phyloP scores from a whole-genome alignment of 352 stramenopile genomes.

The Thalassiosira exigua region DNA sequence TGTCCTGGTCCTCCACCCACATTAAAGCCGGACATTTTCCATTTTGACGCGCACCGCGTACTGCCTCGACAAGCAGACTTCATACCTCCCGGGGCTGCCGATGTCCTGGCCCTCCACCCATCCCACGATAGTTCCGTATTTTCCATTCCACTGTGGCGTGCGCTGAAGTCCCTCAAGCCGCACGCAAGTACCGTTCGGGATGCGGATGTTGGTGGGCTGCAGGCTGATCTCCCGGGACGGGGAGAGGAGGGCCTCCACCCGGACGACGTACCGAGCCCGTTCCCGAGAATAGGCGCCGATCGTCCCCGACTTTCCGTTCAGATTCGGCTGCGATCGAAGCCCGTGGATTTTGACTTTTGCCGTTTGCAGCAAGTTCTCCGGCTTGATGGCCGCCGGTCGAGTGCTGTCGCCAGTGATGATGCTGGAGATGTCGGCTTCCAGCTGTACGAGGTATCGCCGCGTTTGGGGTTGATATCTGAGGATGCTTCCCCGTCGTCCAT shows the following conservation, averaged over 20 bases:
- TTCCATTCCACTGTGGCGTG: constrained; percentile 57
- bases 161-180: constrained; percentile 43
- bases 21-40: constrained; percentile 54
- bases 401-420: constrained; percentile 10
- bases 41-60: constrained; percentile 50
- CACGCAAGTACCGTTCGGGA: constrained; percentile 44
- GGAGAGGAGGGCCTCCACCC: constrained; percentile 15
- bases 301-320: constrained; percentile 46
- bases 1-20: no score
- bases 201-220: constrained; percentile 42
- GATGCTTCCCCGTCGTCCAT: constrained; percentile 30
- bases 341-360: constrained; percentile 38
- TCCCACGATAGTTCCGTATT: constrained; percentile 36
- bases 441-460: constrained; percentile 38
- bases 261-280: constrained; percentile 51
- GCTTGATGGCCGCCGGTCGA: constrained; percentile 35
- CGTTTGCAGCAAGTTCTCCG: constrained; percentile 55
- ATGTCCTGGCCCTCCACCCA: constrained; percentile 5
- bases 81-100: constrained; percentile 34
- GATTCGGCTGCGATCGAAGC: constrained; percentile 41
- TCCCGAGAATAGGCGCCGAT: constrained; percentile 33
- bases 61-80: constrained; percentile 46
- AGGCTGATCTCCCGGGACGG: constrained; percentile 47
- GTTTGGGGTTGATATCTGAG: constrained; percentile 23
- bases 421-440: constrained; percentile 24